A percentile compares a stretch with the other conserved stretches of the same genome.
phyloP scores from a whole-genome alignment of 768 basidiomycete species.

The Tricholoma saponaceum region DNA sequence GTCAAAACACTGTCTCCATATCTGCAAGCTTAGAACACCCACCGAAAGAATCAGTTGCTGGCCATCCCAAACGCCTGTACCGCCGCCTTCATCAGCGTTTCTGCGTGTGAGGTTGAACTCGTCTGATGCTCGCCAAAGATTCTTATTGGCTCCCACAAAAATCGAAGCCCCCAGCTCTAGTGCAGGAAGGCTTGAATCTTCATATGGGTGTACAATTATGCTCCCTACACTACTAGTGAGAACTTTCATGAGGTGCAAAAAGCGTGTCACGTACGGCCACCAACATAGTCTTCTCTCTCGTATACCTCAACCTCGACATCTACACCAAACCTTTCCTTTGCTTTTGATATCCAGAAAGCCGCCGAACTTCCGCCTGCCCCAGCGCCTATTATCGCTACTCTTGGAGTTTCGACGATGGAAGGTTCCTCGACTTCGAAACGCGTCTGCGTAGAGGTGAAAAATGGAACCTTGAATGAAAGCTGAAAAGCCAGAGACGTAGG shows the following conservation, averaged over 20 bases:
- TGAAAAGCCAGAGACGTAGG: slow-evolving; percentile 35
- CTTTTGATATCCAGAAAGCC: slow-evolving; percentile 80
- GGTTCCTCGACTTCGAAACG: slow-evolving; percentile 11
- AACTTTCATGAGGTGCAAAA: neutral
- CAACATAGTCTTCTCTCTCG: slow-evolving; percentile 71
- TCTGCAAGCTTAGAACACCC: slow-evolving; percentile 14
- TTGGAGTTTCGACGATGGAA: slow-evolving; percentile 28
- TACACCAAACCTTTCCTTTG: slow-evolving; percentile 63
- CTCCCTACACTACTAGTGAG: slow-evolving; percentile 48
- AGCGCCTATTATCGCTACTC: slow-evolving; percentile 86
- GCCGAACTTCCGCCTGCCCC: slow-evolving; percentile 86
- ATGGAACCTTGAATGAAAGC: slow-evolving; percentile 54
- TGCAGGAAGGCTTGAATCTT: slow-evolving; percentile 49
- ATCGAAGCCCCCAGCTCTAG: slow-evolving; percentile 88
- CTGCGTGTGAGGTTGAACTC: slow-evolving; percentile 70
- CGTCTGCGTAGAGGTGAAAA: slow-evolving; percentile 38
- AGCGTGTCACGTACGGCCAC: slow-evolving; percentile 65
- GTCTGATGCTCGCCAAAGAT: slow-evolving; percentile 67
- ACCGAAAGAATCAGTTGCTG: slow-evolving; percentile 63
- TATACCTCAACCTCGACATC: slow-evolving; percentile 82
- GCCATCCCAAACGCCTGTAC: slow-evolving; percentile 84
- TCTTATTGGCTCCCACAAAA: slow-evolving; percentile 73
- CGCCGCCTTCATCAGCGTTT: slow-evolving; percentile 45
- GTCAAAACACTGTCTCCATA: neutral
- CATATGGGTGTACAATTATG: slow-evolving; percentile 73